These are phyloP conservation scores for Russula earlei DNA, from an alignment of 768 basidiomycete genomes.

Conservation along the genomic window DNA sequence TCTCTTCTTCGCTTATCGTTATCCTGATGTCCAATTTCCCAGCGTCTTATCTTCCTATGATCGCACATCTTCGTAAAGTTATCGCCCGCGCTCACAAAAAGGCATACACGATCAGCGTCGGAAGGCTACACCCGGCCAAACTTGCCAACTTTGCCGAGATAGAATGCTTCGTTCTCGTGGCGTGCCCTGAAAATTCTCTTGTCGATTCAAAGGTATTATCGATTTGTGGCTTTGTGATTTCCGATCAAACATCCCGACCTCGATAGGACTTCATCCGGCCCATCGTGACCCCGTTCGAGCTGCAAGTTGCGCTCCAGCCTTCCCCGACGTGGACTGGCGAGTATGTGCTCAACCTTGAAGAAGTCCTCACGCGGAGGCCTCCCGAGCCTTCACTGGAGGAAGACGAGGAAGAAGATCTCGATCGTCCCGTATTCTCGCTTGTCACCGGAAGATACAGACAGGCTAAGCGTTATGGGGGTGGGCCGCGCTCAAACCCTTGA, in stretches of 20 bases:
- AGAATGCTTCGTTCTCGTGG: slow-evolving; percentile 91
- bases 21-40: not conserved
- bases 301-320: slow-evolving; percentile 66
- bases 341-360: slow-evolving; percentile 73
- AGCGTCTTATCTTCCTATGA: slow-evolving; percentile 70
- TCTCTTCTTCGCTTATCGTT: not conserved
- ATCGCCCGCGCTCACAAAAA: slow-evolving; percentile 70
- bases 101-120: slow-evolving; percentile 89
- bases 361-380: slow-evolving; percentile 35
- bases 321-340: slow-evolving; percentile 64
- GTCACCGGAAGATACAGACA: slow-evolving; percentile 81
- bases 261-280: slow-evolving; percentile 78
- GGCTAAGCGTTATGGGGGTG: slow-evolving; percentile 53
- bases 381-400: slow-evolving; percentile 21
- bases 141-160: slow-evolving; percentile 94
- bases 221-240: not conserved
- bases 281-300: slow-evolving; percentile 90
- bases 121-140: slow-evolving; percentile 90
- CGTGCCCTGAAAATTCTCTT: slow-evolving; percentile 88
- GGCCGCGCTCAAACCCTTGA: slow-evolving; percentile 6
- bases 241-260: not conserved
- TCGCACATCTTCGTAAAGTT: slow-evolving; percentile 53
- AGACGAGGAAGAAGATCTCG: slow-evolving; percentile 43
- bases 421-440: slow-evolving; percentile 77
- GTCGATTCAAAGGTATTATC: slow-evolving; percentile 54